phyloP scores from a whole-genome alignment of 2,329 filamentous ascomycete species.

The Paecilomyces fulvus region DNA sequence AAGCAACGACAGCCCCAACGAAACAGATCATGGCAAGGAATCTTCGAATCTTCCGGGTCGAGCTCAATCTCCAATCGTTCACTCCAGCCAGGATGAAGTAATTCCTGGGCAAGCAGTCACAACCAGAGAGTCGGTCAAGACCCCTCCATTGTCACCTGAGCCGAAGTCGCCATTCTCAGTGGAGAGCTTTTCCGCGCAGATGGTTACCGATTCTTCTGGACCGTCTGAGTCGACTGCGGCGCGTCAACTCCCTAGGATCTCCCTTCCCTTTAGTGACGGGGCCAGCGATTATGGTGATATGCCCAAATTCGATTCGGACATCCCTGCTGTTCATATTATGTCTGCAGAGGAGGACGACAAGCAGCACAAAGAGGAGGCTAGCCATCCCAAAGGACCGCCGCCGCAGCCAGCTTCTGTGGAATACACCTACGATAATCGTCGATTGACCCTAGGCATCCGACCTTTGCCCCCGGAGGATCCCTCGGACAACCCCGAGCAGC shows the following conservation, averaged over 20 bases:
- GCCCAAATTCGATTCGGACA: constrained; percentile 40
- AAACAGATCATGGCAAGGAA: constrained; percentile 27
- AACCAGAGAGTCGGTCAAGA: neutral
- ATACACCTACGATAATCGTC: constrained; percentile 35
- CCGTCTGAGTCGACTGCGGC: constrained; percentile 1
- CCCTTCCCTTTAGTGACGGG: constrained; percentile 39
- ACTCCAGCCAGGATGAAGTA: neutral
- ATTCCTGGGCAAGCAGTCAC: neutral
- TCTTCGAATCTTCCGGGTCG: neutral
- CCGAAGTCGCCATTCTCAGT: neutral
- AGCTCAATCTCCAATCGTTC: neutral
- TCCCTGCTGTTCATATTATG: constrained; percentile 27
- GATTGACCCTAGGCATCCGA: constrained; percentile 58
- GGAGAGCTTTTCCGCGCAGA: neutral
- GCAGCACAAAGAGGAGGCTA: constrained; percentile 9
- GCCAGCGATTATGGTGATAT: constrained; percentile 49
- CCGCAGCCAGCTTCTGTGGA: constrained; percentile 17
- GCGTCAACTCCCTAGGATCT: constrained; percentile 25
- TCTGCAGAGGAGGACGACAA: constrained; percentile 13
- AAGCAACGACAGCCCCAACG: constrained; percentile 31
- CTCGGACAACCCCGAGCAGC: constrained; percentile 82
- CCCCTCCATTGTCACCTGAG: neutral
- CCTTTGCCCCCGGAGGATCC: constrained; percentile 82
- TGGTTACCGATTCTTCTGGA: neutral
- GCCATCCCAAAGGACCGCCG: constrained; percentile 10